A percentile compares a stretch with the other conserved stretches of the same genome.
Conservation (phyloP, 1,284 basidiomycete species). For the Cryptococcus sp. region DNA sequence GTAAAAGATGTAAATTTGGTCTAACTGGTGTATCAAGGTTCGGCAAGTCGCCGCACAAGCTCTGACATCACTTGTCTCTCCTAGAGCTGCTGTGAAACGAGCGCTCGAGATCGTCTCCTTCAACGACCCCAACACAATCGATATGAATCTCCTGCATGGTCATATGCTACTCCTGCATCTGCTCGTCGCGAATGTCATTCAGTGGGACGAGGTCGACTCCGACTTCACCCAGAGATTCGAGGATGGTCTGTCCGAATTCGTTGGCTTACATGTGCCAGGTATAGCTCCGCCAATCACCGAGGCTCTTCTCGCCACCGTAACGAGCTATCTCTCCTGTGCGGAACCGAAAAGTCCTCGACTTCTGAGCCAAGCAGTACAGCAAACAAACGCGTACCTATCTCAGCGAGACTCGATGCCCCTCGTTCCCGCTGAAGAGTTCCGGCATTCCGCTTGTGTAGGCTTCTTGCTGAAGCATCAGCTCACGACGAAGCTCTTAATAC, state of each 20-base stretch:
- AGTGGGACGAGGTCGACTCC: conserved; percentile 17
- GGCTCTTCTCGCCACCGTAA: conserved; percentile 22
- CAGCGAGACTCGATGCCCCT: no score
- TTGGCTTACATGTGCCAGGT: conserved; percentile 10
- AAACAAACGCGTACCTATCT: no score
- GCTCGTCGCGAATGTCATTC: conserved; percentile 36
- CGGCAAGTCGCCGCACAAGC: conserved; percentile 49
- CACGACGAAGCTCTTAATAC: background rate
- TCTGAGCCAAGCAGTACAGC: background rate
- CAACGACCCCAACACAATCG: conserved; percentile 3
- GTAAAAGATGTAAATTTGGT: background rate
- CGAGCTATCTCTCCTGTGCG: conserved; percentile 13
- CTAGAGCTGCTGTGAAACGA: conserved; percentile 23
- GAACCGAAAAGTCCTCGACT: background rate
- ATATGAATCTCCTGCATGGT: conserved; percentile 41
- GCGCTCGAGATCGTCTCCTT: conserved; percentile 5
- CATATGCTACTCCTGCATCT: conserved; percentile 32
- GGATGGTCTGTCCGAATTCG: conserved; percentile 4
- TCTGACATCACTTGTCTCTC: conserved; percentile 38
- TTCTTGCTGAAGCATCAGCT: conserved; percentile 16
- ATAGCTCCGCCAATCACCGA: conserved; percentile 10
- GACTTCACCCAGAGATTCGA: conserved; percentile 15
- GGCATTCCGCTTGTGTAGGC: conserved; percentile 3
- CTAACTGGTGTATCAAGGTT: conserved; percentile 23
- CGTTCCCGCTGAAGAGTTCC: conserved; percentile 12